A percentile compares a stretch with the other conserved stretches of the same genome.
These are phyloP conservation scores for Hypoxylon sp. DNA, from an alignment of 2,329 filamentous ascomycete species.

Conservation along the genomic window DNA sequence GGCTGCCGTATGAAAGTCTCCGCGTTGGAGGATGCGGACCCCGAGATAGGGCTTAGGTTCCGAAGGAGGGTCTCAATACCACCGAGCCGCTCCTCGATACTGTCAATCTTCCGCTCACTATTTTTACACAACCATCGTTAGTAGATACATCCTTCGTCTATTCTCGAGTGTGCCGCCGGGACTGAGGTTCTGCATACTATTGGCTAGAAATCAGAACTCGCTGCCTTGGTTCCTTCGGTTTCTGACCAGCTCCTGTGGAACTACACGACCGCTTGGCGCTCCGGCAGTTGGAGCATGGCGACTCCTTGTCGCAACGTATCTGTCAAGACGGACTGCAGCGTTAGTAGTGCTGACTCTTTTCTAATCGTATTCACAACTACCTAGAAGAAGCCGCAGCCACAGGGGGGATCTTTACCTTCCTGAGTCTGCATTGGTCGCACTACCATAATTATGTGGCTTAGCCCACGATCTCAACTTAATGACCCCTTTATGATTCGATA, in stretches of 20 bases:
- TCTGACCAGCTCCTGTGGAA: constrained; percentile 66
- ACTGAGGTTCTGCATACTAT: constrained; percentile 61
- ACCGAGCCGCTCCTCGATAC: constrained; percentile 55
- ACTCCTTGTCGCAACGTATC: constrained; percentile 71
- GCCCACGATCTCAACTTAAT: constrained; percentile 19
- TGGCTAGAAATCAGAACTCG: constrained; percentile 70
- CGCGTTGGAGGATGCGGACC: constrained; percentile 8
- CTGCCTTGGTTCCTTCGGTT: constrained; percentile 66
- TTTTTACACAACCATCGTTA: background rate
- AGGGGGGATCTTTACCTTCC: constrained; percentile 51
- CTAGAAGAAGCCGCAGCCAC: constrained; percentile 8
- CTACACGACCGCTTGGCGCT: constrained; percentile 66
- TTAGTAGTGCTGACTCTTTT: constrained; percentile 9
- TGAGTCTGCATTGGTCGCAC: constrained; percentile 57
- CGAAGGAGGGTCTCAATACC: constrained; percentile 56
- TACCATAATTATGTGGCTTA: constrained; percentile 42
- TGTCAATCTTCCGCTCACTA: constrained; percentile 66
- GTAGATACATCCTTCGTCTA: constrained; percentile 6
- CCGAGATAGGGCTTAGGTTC: constrained; percentile 46
- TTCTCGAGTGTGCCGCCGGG: background rate
- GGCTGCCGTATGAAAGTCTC: constrained; percentile 18
- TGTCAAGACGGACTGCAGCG: constrained; percentile 45
- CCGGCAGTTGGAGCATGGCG: constrained; percentile 69
- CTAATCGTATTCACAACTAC: constrained; percentile 2
- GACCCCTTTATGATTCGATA: constrained; percentile 56